phyloP scores from a whole-genome alignment of 2,329 filamentous ascomycete genomes.

The Trichoderma simmonsii region DNA sequence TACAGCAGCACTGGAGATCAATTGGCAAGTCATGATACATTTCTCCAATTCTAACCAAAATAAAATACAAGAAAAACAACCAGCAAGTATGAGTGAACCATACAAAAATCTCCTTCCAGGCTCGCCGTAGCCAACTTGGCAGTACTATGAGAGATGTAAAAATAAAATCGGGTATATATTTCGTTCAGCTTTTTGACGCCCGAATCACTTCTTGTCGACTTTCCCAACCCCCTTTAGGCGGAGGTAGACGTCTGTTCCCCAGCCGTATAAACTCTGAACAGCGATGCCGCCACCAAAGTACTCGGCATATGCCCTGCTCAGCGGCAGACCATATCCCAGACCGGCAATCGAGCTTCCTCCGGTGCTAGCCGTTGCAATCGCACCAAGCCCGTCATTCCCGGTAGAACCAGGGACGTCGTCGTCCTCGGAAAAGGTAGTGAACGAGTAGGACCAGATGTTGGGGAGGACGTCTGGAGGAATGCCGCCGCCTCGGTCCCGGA shows the following conservation, averaged over 20 bases:
- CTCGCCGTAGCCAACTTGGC: background rate
- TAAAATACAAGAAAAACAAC: background rate
- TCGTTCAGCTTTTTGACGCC: background rate
- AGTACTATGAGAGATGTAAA: background rate
- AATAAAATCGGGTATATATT: background rate
- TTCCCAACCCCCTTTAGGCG: constrained; percentile 61
- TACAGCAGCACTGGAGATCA: background rate
- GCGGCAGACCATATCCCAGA: constrained; percentile 84
- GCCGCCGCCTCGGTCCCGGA: constrained; percentile 91
- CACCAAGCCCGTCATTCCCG: constrained; percentile 59
- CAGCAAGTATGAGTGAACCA: background rate
- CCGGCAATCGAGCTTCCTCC: constrained; percentile 85
- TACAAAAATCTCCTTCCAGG: background rate
- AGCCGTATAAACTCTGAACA: constrained; percentile 93
- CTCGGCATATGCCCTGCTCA: constrained; percentile 91
- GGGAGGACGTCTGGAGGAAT: constrained; percentile 80
- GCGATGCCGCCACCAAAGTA: constrained; percentile 96
- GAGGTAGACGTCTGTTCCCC: constrained; percentile 73
- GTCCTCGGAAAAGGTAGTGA: constrained; percentile 82
- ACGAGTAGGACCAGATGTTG: constrained; percentile 95
- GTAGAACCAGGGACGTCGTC: constrained; percentile 41
- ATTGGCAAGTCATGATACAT: background rate
- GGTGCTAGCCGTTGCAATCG: constrained; percentile 67
- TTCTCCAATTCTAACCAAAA: background rate
- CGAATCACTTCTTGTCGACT: constrained; percentile 35